Evolutionary conservation across 2,329 filamentous ascomycete genomes (phyloP).

Genomic region (Aspergillus tubingensis): DNA sequence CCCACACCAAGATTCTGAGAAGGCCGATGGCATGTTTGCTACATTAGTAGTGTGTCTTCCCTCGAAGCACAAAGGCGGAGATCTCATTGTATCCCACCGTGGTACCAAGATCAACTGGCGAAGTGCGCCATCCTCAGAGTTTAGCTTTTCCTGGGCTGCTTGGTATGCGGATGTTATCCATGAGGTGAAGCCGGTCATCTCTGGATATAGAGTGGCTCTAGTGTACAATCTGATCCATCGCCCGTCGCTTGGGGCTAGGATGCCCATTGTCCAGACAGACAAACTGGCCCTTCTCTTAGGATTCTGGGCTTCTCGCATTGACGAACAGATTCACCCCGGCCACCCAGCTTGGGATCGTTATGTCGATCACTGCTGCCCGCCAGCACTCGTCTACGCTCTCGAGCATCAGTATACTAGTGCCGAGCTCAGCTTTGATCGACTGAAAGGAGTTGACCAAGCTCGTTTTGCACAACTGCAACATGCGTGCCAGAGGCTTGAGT

Average conservation of each 20-base stretch:
- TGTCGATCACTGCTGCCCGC: not conserved
- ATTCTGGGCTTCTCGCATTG: not conserved
- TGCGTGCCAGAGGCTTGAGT: not conserved
- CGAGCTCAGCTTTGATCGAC: not conserved
- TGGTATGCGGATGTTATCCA: slow-evolving; percentile 16
- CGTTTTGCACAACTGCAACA: not conserved
- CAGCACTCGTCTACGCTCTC: slow-evolving; percentile 7
- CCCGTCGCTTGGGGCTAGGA: not conserved
- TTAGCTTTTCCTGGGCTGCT: slow-evolving; percentile 8
- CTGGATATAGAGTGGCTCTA: slow-evolving; percentile 14
- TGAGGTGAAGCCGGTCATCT: slow-evolving; percentile 10
- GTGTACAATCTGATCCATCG: slow-evolving; percentile 16
- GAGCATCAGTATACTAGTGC: slow-evolving; percentile 7
- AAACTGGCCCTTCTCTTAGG: not conserved
- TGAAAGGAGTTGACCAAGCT: not conserved
- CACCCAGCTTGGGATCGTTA: not conserved
- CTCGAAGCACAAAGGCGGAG: slow-evolving; percentile 15
- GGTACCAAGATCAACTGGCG: not conserved
- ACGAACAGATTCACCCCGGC: too few relatives aligned
- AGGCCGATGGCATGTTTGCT: slow-evolving; percentile 15
- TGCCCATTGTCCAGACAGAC: not conserved
- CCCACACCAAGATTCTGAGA: slow-evolving; percentile 13
- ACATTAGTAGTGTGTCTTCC: slow-evolving; percentile 15
- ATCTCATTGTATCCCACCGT: slow-evolving; percentile 8
- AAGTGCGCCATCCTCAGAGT: slow-evolving; percentile 8